These are phyloP conservation scores for Phanerochaete sordida DNA, from an alignment of 768 basidiomycete genomes.

Conservation along the genomic window DNA sequence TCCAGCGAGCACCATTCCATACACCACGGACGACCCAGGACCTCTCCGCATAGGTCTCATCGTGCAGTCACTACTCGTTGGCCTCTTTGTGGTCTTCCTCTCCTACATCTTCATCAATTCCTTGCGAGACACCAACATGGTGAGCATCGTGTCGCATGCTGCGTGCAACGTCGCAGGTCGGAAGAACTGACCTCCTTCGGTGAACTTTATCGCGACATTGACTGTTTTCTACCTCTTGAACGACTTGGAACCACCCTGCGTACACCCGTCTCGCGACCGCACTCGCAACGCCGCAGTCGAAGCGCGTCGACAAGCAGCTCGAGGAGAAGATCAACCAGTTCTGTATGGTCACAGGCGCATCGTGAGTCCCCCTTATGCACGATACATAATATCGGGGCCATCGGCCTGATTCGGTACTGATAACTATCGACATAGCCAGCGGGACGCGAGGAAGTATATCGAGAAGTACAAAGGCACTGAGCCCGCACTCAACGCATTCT, in stretches of 20 bases:
- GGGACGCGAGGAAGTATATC: conserved; percentile 65
- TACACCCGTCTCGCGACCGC: background rate
- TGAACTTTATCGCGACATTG: background rate
- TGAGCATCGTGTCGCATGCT: background rate
- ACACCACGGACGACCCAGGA: background rate
- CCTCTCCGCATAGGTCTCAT: background rate
- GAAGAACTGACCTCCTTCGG: background rate
- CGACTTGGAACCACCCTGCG: too few species aligned
- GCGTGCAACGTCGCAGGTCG: background rate
- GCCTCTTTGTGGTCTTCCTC: background rate
- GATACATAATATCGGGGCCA: background rate
- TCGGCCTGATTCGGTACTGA: background rate
- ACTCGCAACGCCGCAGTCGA: conserved; percentile 8
- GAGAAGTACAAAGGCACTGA: conserved; percentile 65
- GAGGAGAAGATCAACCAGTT: conserved; percentile 57
- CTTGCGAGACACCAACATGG: background rate
- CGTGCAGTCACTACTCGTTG: background rate
- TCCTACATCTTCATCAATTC: background rate
- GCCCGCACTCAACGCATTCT: conserved; percentile 70
- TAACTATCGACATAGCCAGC: conserved; percentile 24
- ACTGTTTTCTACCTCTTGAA: background rate
- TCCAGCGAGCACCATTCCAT: background rate
- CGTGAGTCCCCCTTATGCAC: conserved; percentile 43
- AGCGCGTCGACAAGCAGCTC: conserved; percentile 15
- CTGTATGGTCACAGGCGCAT: conserved; percentile 61